Base-by-base conservation (phyloP, 2,329 filamentous ascomycete genomes). In the Botryotinia globosa region DNA sequence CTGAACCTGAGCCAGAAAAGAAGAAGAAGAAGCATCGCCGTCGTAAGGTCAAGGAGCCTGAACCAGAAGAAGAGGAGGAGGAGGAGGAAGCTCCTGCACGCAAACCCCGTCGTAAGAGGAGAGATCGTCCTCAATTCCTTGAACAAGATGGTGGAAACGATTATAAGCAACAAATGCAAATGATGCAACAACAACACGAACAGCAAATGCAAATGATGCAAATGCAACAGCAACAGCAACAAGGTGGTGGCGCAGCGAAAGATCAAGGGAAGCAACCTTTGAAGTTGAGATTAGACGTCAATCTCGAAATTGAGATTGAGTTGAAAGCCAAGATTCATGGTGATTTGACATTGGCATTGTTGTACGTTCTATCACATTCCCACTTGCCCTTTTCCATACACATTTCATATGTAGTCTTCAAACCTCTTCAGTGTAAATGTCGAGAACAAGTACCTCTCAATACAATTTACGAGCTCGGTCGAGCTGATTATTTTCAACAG, bases 291-390 rank as follows among this genome's bases (percentile, higher is more conserved):
- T 82, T 94, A 48, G 92, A 94, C 80, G 84, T 94, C 70, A 94
- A 94, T 81, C 83, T 94, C 68, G 92, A 94, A 78, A 86, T 94
- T 69, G 91, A 94, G 82, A 91, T 94, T 76, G 89, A 93, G 81
- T 84, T 94, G 71, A 94, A 93, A 84, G 92, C 92, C 29, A 91
- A 89, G 80, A 93, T 94, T 75, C 88, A 93, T 77, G 94, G 94
- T 80, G 94, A 97, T 83, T 83, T 97, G 76, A 94, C 92, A 85
- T 88, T 90, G 72, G 76, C 78, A 22, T 79, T 79, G 61, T 73
- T 79, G 78, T 78, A 63, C 74, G 77, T 77, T 72, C 37, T 45
- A 25, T 42, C 39, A 16, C 44, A 14, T 54, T 14, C 20, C 32
- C 18, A 12, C 3, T 8, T 1, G 7, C 22, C 20, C 9, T 12